Evolutionary conservation across 768 basidiomycete genomes (phyloP), one percentile per base, ranked within the genome.

Genomic region (Suillus ampliporus): DNA sequence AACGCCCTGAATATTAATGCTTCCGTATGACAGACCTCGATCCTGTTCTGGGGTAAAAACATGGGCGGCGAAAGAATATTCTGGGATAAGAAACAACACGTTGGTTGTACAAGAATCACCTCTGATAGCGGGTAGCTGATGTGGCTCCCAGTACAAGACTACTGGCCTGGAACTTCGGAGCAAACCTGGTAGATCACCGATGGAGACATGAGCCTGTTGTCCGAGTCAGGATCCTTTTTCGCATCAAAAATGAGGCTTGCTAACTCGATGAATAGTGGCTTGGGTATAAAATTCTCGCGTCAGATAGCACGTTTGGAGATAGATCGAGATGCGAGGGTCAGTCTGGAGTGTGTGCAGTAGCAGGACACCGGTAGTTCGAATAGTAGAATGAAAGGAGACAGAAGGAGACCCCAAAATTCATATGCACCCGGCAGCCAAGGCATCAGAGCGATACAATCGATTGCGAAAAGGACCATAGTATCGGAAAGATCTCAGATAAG

Each of bases 401-500:
- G n/a, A n/a, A n/a, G n/a, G n/a, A n/a, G 15, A 54, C 52, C 54
- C 54, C 26, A 28, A 40, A 56, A 40, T 1, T 40, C 54, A 23
- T 53, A n/a, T 53, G 38, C 38, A 28, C 38, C 38, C 26, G 23
- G 37, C 9, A 38, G 34, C 54, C 38, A 40, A 40, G 23, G 13
- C 23, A 38, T 40, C 37, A 35, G 38, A 40, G 54, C 11, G 26
- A 19, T 11, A 41, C 26, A 28, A 51, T 34, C 11, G 34, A 51
- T 51, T 19, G 50, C 19, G 11, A 31, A 56, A 56, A 28, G 54
- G 38, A 40, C 54, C 15, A n/a, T n/a, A n/a, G n/a, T 56, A 56
- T 56, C 37, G 37, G 17, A 56, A 40, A 40, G 54, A 56, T 56
- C 54, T 56, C 38, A 56, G 38, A 56, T 56, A 56, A 56, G 54